phyloP scores from a whole-genome alignment of 2,329 filamentous ascomycete species.

The Neofusicoccum ribis region DNA sequence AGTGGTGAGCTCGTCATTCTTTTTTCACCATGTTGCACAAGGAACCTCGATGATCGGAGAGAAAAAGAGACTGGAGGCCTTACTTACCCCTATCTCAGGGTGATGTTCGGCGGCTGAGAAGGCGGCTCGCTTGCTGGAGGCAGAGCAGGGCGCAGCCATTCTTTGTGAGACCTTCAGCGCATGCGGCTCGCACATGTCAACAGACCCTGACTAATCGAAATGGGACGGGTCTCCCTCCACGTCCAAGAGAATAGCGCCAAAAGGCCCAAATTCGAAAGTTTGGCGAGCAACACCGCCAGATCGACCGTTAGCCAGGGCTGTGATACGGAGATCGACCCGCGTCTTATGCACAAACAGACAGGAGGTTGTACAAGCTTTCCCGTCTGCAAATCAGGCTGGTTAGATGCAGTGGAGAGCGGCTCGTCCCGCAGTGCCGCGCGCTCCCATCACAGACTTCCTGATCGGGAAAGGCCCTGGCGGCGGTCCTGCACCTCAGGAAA shows the following conservation, averaged over 20 bases:
- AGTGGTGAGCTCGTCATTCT: no score
- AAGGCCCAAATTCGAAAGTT: neutral
- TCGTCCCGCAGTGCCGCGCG: neutral
- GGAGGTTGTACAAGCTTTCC: constrained; percentile 1
- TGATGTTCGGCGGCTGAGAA: neutral
- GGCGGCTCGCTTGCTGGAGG: neutral
- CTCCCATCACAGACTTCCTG: neutral
- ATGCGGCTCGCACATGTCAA: neutral
- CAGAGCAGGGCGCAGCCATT: no score
- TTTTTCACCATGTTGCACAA: no score
- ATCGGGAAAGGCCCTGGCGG: neutral
- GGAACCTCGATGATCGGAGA: no score
- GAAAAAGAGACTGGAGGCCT: no score
- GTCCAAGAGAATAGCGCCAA: neutral
- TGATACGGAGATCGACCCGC: constrained; percentile 5
- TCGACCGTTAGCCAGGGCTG: neutral
- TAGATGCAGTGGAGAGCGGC: constrained; percentile 5
- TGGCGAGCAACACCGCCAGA: neutral
- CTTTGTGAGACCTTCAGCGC: neutral
- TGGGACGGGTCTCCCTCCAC: no score
- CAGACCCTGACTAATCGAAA: no score
- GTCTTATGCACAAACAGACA: neutral
- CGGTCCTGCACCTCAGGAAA: neutral
- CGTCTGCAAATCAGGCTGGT: neutral
- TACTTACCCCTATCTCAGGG: neutral